These are phyloP conservation scores for Neofusicoccum umdonicola DNA, from an alignment of 2,329 filamentous ascomycete genomes.

Conservation along the genomic window DNA sequence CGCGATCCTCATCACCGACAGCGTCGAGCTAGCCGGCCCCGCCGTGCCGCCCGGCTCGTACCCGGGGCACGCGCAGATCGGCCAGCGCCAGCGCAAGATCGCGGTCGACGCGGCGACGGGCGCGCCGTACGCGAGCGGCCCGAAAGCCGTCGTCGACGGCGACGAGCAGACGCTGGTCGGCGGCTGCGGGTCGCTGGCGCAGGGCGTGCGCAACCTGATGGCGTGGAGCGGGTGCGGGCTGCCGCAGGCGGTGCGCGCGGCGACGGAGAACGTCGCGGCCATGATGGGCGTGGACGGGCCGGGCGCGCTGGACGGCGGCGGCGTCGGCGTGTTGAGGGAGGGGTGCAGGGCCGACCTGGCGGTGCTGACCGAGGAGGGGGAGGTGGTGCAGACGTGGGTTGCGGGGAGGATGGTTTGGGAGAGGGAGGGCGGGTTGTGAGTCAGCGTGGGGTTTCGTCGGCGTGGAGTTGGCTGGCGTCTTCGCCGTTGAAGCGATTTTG, in stretches of 20 bases:
- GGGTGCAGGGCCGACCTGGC: slow-evolving; percentile 51
- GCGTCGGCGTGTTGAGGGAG: slow-evolving; percentile 42
- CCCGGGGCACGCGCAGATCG: slow-evolving; percentile 53
- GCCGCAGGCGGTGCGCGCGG: slow-evolving; percentile 49
- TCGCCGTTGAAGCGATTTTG: no score
- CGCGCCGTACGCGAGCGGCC: slow-evolving; percentile 19
- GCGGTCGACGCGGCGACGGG: neutral
- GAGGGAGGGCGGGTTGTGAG: slow-evolving; percentile 24
- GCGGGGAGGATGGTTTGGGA: slow-evolving; percentile 49
- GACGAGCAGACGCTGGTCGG: slow-evolving; percentile 50
- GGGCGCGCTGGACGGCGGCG: slow-evolving; percentile 44
- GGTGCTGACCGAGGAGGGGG: slow-evolving; percentile 45
- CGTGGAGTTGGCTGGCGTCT: no score
- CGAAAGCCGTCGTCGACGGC: slow-evolving; percentile 43
- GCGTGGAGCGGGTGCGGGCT: slow-evolving; percentile 47
- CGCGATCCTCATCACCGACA: slow-evolving; percentile 54
- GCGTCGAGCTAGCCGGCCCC: slow-evolving; percentile 54
- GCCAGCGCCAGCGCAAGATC: slow-evolving; percentile 48
- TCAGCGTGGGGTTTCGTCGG: no score
- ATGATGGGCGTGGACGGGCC: slow-evolving; percentile 49
- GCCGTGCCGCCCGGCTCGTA: slow-evolving; percentile 52
- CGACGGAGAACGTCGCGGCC: slow-evolving; percentile 50
- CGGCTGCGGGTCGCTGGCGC: slow-evolving; percentile 51
- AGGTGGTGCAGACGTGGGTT: slow-evolving; percentile 53
- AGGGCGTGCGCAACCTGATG: slow-evolving; percentile 51